These are phyloP conservation scores for Boletus reticuloceps DNA, from an alignment of 768 basidiomycete genomes.

Conservation along the genomic window DNA sequence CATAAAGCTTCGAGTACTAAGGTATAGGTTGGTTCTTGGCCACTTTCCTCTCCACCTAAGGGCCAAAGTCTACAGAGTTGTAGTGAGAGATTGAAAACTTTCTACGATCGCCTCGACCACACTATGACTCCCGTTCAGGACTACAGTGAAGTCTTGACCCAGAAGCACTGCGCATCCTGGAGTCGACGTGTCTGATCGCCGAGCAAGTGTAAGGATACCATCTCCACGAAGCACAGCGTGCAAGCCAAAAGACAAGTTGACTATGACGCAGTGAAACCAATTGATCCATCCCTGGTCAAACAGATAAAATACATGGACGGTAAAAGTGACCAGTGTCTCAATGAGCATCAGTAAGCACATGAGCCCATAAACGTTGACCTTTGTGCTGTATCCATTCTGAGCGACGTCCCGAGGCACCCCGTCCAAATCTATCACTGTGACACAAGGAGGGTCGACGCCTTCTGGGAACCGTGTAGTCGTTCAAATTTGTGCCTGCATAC, in stretches of 20 bases:
- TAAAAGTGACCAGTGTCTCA: neutral
- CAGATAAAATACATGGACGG: neutral
- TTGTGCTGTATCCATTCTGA: neutral
- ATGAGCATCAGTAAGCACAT: neutral
- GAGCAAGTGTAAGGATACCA: neutral
- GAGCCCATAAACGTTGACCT: neutral
- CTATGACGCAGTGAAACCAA: neutral
- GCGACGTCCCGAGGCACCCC: too few species aligned
- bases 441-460: too few species aligned
- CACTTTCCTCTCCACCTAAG: neutral
- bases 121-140: neutral
- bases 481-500: too few species aligned
- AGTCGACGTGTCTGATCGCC: neutral
- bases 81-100: neutral
- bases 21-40: neutral
- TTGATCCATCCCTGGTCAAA: neutral
- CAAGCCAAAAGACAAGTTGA: neutral
- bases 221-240: neutral
- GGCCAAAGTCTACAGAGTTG: neutral
- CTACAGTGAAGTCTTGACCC: neutral
- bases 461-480: too few species aligned
- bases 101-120: conserved; percentile 1
- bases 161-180: neutral
- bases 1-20: neutral
- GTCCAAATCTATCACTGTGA: too few species aligned